Base-by-base conservation (phyloP, 2,329 filamentous ascomycete species). In the Metarhizium sp. region DNA sequence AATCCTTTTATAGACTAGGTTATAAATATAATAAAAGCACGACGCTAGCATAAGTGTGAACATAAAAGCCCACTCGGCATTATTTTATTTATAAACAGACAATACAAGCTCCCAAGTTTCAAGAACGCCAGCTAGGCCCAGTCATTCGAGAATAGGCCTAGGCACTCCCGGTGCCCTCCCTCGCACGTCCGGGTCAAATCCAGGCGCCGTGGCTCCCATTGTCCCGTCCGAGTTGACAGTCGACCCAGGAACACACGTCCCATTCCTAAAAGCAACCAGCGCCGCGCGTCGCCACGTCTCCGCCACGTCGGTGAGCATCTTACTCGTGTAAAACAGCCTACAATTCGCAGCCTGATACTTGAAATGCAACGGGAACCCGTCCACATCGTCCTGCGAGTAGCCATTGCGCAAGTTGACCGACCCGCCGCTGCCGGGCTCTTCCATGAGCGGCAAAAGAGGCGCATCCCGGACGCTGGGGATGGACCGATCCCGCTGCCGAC, bases 321-420 rank as follows among this genome's bases (percentile, higher is more conserved):
- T n/a, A 14, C 40, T 10, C 14, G 80, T 82, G 52, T 77, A 83
- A 64, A 78, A 86, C 2, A 83, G 62, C 16, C 78, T 70, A 58
- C 81, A 86, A 59, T 81, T 77, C 0, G 82, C 77, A 0, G 78
- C 73, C 57, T 84, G 77, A 48, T 79, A 78, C 6, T 78, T 66
- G 59, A 84, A 85, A 61, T 86, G 82, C 32, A 79, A 69, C 2
- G 83, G 81, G 0, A 73, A 65, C 11, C 47, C 32, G 13, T 60
- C 50, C 11, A 45, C 46, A 30, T 61, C 53, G 20, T 61, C 58
- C 1, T 53, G 70, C 63, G 72, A 64, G 59, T 75, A 59, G 10
- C 53, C 51, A 30, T 70, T 63, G 6, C 50, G 60, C 2, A 50
- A 58, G 55, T 59, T 56, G 32, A 56, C 46, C 34, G 54, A 13